A percentile compares a stretch with the other conserved stretches of the same genome.
Evolutionary conservation across 305 asterid species (phyloP).

Genomic region (Rubia tinctorum): DNA sequence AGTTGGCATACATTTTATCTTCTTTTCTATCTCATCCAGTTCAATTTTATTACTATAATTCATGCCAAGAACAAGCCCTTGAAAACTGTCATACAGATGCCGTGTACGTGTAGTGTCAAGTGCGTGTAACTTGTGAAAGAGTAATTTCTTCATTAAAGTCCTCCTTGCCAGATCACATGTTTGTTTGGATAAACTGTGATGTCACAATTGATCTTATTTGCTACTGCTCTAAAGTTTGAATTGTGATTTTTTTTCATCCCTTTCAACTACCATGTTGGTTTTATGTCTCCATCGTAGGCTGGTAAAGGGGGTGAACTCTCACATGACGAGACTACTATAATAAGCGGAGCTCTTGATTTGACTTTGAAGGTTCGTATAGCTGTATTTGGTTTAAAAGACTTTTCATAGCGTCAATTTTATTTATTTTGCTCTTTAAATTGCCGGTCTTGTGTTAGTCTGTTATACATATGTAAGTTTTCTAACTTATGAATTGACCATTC

Average conservation of each 20-base stretch:
- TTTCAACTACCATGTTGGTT: not conserved
- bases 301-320: slow-evolving; percentile 98
- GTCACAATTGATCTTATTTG: not conserved
- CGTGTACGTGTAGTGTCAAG: not conserved
- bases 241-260: not conserved
- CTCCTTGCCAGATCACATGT: not conserved
- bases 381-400: slow-evolving; percentile 15
- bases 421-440: not conserved
- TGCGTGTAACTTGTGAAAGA: not conserved
- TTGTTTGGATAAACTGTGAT: not conserved
- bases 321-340: slow-evolving; percentile 90
- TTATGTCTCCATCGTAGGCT: slow-evolving; percentile 47
- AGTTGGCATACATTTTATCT: not conserved
- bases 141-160: not conserved
- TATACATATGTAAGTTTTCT: not conserved
- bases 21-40: not conserved
- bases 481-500: not conserved
- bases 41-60: not conserved
- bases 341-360: slow-evolving; percentile 95
- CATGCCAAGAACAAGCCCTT: not conserved
- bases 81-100: not conserved
- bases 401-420: not conserved
- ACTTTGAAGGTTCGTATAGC: slow-evolving; percentile 67
- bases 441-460: not conserved
- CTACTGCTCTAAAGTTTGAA: not conserved